Percentiles rank a stretch among this genome's conserved stretches.
phyloP scores from a whole-genome alignment of 1,284 basidiomycete species.

The Cutaneotrichosporon cutaneum region DNA sequence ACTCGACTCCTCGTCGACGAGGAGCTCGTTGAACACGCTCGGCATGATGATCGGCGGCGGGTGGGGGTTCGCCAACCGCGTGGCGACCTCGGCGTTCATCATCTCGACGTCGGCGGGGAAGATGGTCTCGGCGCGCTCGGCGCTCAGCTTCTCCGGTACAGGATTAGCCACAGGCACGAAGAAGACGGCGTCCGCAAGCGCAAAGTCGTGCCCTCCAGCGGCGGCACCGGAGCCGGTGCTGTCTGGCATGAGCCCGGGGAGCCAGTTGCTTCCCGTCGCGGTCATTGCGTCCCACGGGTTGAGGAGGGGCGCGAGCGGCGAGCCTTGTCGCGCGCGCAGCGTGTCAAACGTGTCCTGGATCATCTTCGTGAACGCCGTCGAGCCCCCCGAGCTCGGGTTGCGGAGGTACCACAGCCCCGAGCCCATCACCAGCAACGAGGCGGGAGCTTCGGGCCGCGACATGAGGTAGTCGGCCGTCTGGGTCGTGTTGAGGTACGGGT shows the following conservation, averaged over 20 bases:
- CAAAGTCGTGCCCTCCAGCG: conserved; percentile 7
- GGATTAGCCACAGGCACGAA: conserved; percentile 75
- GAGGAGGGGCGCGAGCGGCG: conserved; percentile 37
- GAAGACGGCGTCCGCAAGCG: conserved; percentile 46
- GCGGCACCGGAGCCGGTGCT: not conserved
- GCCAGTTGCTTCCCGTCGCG: conserved; percentile 8
- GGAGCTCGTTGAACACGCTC: conserved; percentile 72
- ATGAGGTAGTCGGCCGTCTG: conserved; percentile 55
- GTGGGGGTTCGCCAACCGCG: conserved; percentile 60
- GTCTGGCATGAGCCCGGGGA: conserved; percentile 18
- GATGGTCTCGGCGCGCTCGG: conserved; percentile 66
- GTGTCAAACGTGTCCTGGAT: conserved; percentile 64
- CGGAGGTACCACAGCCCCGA: conserved; percentile 85
- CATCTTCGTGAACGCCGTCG: conserved; percentile 70
- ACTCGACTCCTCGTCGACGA: conserved; percentile 67
- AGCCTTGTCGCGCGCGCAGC: conserved; percentile 53
- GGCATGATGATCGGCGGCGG: conserved; percentile 62
- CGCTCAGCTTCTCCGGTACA: conserved; percentile 66
- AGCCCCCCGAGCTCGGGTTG: conserved; percentile 68
- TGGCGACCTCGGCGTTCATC: conserved; percentile 78
- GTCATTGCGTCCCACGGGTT: conserved; percentile 47
- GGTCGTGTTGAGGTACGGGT: conserved; percentile 68
- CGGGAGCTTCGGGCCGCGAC: conserved; percentile 36
- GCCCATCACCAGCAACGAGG: conserved; percentile 73
- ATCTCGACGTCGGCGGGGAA: conserved; percentile 73